Evolutionary conservation across 495 filamentous ascomycete genomes (phyloP).

Genomic region (Haplographium delicatum): DNA sequence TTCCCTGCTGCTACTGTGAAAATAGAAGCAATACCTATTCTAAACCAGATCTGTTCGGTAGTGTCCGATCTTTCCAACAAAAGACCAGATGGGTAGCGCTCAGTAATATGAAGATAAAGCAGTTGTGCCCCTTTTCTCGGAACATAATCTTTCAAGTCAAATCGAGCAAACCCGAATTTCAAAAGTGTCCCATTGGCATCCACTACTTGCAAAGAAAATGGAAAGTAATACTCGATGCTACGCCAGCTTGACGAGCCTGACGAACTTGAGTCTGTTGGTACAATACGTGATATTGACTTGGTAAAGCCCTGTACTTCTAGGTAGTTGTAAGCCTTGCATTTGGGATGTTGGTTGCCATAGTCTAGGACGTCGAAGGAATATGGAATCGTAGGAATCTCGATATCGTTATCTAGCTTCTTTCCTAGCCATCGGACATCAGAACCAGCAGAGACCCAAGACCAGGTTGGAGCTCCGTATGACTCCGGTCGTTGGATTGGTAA

Average conservation of each 20-base stretch:
- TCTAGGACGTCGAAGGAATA: background rate
- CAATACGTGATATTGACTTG: background rate
- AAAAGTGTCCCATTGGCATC: background rate
- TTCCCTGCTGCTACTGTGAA: background rate
- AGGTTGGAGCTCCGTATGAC: conserved; percentile 12
- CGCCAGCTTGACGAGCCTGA: background rate
- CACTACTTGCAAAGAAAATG: background rate
- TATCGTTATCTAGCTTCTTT: background rate
- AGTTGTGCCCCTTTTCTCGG: background rate
- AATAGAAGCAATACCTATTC: background rate
- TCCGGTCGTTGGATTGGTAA: background rate
- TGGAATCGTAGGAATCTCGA: background rate
- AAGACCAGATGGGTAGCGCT: conserved; percentile 1
- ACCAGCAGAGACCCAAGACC: conserved; percentile 15
- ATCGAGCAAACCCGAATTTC: background rate
- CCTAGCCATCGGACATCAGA: background rate
- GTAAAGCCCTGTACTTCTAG: background rate
- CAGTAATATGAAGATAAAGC: background rate
- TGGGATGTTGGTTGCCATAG: background rate
- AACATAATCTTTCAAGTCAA: background rate
- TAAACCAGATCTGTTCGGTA: background rate
- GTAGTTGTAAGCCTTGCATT: background rate
- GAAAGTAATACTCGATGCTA: background rate
- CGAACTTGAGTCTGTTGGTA: background rate
- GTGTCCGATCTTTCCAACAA: background rate